Conservation (phyloP, 1,284 basidiomycete genomes). For the Moesziomyces sp. region DNA sequence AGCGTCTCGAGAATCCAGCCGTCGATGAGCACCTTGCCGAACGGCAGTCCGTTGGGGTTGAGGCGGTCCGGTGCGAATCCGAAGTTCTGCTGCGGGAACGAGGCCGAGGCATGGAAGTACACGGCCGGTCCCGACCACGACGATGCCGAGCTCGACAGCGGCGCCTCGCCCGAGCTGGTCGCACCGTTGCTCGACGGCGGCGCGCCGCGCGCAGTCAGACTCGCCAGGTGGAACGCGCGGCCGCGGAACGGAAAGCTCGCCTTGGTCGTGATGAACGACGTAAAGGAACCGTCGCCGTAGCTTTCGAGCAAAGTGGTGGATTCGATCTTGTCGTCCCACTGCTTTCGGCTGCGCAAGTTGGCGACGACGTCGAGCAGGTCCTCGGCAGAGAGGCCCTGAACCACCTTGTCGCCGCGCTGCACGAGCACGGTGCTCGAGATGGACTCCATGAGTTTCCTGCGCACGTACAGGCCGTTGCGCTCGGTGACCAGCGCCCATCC, state of each 20-base stretch:
- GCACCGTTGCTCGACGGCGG: conserved; percentile 31
- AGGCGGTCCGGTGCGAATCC: conserved; percentile 76
- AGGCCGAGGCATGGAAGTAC: conserved; percentile 68
- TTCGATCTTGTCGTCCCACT: conserved; percentile 87
- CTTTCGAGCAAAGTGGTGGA: conserved; percentile 78
- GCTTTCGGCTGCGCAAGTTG: conserved; percentile 75
- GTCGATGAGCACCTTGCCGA: conserved; percentile 86
- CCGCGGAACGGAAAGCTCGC: conserved; percentile 91
- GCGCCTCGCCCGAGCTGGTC: conserved; percentile 23
- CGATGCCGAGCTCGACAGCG: conserved; percentile 67
- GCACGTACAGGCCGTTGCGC: conserved; percentile 79
- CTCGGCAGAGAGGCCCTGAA: conserved; percentile 93
- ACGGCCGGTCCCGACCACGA: conserved; percentile 69
- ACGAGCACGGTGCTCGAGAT: conserved; percentile 85
- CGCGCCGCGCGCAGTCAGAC: conserved; percentile 74
- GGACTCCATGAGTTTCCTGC: conserved; percentile 79
- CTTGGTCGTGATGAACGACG: conserved; percentile 71
- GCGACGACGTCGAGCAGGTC: conserved; percentile 79
- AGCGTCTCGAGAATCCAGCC: conserved; percentile 97
- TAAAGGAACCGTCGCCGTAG: conserved; percentile 80
- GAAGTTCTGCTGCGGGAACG: conserved; percentile 77
- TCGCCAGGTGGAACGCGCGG: conserved; percentile 84
- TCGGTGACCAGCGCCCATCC: conserved; percentile 86
- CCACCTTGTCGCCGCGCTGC: conserved; percentile 88
- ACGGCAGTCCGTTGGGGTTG: conserved; percentile 80